Evolutionary conservation across 2,329 filamentous ascomycete species (phyloP), one percentile per base, ranked within the genome.

Genomic region (Stachybotrys chartarum): DNA sequence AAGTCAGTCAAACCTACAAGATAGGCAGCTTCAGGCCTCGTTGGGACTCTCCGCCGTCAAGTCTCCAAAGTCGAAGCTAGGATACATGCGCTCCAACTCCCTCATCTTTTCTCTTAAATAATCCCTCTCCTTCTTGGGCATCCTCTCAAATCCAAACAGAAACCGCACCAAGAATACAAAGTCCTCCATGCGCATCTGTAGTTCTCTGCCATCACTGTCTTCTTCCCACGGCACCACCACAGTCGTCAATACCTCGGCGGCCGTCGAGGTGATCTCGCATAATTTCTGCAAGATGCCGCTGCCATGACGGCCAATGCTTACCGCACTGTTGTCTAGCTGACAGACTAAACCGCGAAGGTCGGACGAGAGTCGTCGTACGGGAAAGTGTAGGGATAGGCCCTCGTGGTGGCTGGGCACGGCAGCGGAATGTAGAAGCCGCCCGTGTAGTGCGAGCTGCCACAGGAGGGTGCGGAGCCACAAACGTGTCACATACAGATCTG

Each of bases 251-350:
- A 84, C 81, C 59, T 84, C 81, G 8, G 80, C 79, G 50, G 84
- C 79, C 2, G 80, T 83, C 62, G 80, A 81, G 0, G 80, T 79
- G 57, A 84, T 81, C 61, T 84, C 81, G 55, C 84, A 82, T 5
- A 84, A 70, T 63, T 84, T 84, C 57, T 81, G 77, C 53, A 83
- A 69, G 54, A 84, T 80, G 24, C 78, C 78, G 44, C 73, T 78
- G 7, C 81, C 81, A 59, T 84, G 80, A 5, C 80, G 76, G 31
- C 76, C 76, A 56, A 84, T 76, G 54, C 76, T 77, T 44, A 69
- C 66, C 17, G 70, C 65, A 55, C 65, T 72, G 6, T 66, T 63
- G 35, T 42, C 35, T 1, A 75, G 60, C 3, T 66, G 66, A 49
- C 62, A 62, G 16, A 75, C 70, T 14, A 75, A 66, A 44, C 59